phyloP scores from a whole-genome alignment of 2,329 filamentous ascomycete species.

The Truncatella angustata region DNA sequence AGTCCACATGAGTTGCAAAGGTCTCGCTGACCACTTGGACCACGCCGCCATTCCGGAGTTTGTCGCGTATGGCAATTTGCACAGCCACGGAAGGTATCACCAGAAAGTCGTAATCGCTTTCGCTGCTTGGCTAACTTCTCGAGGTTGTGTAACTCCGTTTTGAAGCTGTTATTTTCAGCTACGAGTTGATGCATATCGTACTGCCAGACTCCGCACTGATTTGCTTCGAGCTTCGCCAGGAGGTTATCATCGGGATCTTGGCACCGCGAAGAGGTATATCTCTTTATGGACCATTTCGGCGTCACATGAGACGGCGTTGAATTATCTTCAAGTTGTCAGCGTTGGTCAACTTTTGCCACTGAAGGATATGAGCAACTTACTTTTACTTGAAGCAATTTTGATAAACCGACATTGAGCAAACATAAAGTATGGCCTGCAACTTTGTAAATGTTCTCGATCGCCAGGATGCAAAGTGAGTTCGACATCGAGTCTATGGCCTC shows the following conservation, averaged over 20 bases:
- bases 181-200: neutral
- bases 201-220: neutral
- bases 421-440: neutral
- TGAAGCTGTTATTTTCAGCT: neutral
- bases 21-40: slow-evolving; percentile 83
- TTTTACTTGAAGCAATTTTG: neutral
- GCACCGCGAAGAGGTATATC: neutral
- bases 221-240: neutral
- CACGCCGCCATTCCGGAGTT: slow-evolving; percentile 87
- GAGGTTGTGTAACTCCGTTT: neutral
- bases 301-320: no score
- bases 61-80: slow-evolving; percentile 82
- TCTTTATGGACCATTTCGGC: neutral
- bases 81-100: slow-evolving; percentile 63
- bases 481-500: neutral
- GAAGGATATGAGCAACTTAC: neutral
- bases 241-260: neutral
- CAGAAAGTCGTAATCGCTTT: neutral
- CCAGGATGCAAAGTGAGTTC: neutral
- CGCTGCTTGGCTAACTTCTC: neutral
- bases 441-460: neutral
- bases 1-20: slow-evolving; percentile 89
- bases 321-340: no score
- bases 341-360: neutral
- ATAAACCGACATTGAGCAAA: neutral